phyloP scores from a whole-genome alignment of 768 basidiomycete species.

The Psilocybe subaeruginosa region DNA sequence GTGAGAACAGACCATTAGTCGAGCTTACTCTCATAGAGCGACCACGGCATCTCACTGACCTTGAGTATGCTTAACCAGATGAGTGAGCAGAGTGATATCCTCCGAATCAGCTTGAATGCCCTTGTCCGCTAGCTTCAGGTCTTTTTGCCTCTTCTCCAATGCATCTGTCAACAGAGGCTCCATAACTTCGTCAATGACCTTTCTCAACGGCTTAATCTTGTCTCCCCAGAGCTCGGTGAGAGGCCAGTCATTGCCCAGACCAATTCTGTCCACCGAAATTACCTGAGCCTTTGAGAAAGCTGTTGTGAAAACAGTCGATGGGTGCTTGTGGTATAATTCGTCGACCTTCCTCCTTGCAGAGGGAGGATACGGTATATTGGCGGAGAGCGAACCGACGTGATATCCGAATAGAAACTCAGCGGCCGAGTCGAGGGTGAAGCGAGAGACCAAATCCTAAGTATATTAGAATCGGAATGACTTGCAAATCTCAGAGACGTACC shows the following conservation, averaged over 20 bases:
- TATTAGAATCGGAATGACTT: no score
- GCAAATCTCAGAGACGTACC: slow-evolving; percentile 27
- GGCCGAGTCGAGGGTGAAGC: slow-evolving; percentile 68
- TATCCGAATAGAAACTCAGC: slow-evolving; percentile 63
- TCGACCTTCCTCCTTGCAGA: slow-evolving; percentile 27
- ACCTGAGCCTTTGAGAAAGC: slow-evolving; percentile 54
- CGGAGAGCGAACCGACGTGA: slow-evolving; percentile 51
- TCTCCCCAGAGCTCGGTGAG: slow-evolving; percentile 55
- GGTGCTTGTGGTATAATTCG: slow-evolving; percentile 28
- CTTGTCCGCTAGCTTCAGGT: slow-evolving; percentile 28
- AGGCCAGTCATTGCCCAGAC: slow-evolving; percentile 38
- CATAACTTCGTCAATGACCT: slow-evolving; percentile 49
- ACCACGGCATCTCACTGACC: slow-evolving; percentile 31
- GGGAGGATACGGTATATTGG: slow-evolving; percentile 54
- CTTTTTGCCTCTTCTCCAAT: slow-evolving; percentile 37
- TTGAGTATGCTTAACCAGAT: slow-evolving; percentile 49
- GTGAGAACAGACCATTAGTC: no score
- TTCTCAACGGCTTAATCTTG: slow-evolving; percentile 42
- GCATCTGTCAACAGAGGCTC: slow-evolving; percentile 53
- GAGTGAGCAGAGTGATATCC: slow-evolving; percentile 43
- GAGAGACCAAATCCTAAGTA: slow-evolving; percentile 48
- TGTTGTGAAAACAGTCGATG: slow-evolving; percentile 45
- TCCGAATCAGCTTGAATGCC: slow-evolving; percentile 23
- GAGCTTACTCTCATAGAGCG: slow-evolving; percentile 15
- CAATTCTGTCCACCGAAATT: slow-evolving; percentile 35